Base-by-base conservation (phyloP, 1,139 yeast genomes). In the Meyerozyma carpophila region DNA sequence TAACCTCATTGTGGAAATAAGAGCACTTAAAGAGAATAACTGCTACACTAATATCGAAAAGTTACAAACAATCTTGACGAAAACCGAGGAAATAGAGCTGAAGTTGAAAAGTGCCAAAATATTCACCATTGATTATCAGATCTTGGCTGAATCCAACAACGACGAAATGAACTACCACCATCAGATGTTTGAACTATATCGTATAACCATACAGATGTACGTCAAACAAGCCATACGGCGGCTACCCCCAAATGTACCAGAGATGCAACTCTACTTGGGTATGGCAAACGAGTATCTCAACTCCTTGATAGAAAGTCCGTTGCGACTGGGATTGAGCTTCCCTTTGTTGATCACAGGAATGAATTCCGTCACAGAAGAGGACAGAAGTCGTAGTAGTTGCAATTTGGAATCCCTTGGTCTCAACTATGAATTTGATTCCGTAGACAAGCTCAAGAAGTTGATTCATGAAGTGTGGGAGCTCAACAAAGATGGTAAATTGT, bases 331-430 rank as follows among this genome's bases (percentile, higher is more conserved):
- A 28, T 42, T 57, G 8, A 50, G 58, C 1, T 56, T 54, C 39
- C 62, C 62, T 1, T 53, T 56, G 50, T 39, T 57, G 13, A 39
- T 56, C 9, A 40, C 56, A 2, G 61, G 62, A 4, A 45, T 56
- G 3, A 50, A 53, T 36, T 53, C 53, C 4, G 44, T 51, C 16
- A 39, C 34, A 21, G 40, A 42, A 6, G 42, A 43, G 3, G 59
- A 55, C 37, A 43, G 54, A 24, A 31, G 28, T 1, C 48, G 47
- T 27, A 27, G 7, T 11, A 27, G 11, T n/a, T 27, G 13, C 13
- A 11, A 27, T 11, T 27, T 27, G 29, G 13, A 10, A 10, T 11
- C 13, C 1, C 40, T 56, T 34, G 49, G 55, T 14, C 47, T 50
- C 34, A 42, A 44, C 21, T 55, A 55, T 43, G 58, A 57, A 11